Evolutionary conservation across 345 rosid genomes (phyloP).

Genomic region (Toxicodendron radicans): DNA sequence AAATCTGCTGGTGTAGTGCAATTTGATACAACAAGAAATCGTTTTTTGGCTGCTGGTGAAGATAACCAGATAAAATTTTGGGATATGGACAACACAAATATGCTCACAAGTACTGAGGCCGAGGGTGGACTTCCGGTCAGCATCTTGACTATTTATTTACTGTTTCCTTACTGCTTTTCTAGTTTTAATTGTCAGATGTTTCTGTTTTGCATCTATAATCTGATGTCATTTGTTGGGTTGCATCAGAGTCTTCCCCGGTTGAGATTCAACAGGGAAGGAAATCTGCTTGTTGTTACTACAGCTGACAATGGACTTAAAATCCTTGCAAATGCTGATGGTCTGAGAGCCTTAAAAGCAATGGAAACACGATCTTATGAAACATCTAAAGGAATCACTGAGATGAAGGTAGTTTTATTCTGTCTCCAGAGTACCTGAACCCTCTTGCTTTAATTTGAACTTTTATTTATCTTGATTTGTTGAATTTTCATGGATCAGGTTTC

Average conservation of each 20-base stretch:
- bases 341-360: conserved; percentile 44
- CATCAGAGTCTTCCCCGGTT: conserved; percentile 55
- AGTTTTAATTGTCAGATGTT: not conserved
- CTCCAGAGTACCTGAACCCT: not conserved
- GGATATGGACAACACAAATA: conserved; percentile 66
- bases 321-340: conserved; percentile 62
- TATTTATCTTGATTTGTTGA: conserved; percentile 11
- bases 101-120: conserved; percentile 57
- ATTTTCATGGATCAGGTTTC: conserved; percentile 36
- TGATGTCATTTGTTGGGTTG: conserved; percentile 19
- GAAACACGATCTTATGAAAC: conserved; percentile 52
- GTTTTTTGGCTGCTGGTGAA: conserved; percentile 72
- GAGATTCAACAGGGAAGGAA: conserved; percentile 78
- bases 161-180: not conserved
- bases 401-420: conserved; percentile 27
- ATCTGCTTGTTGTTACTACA: conserved; percentile 61
- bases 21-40: conserved; percentile 68
- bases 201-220: conserved; percentile 2
- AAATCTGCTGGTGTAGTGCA: conserved; percentile 60
- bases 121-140: conserved; percentile 71
- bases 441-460: not conserved
- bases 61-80: conserved; percentile 64
- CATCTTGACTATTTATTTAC: conserved; percentile 16
- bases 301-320: conserved; percentile 62
- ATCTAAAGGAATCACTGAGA: conserved; percentile 37